Evolutionary conservation across 129 eudicot genomes (phyloP).

Genomic region (carrot (Daucus carota)): DH1_v3.0 NC_030386.2:32101001-32101500

Average conservation of each 20-base stretch:
- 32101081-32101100: not conserved
- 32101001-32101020: too few species aligned
- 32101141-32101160: not conserved
- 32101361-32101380: not conserved
- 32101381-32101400: not conserved
- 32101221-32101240: conserved; percentile 97
- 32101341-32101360: conserved; percentile 91
- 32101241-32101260: conserved; percentile 87
- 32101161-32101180: conserved; percentile 5
- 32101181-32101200: conserved; percentile 19
- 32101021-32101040: not conserved
- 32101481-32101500: too few species aligned
- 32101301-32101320: conserved; percentile 85
- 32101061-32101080: not conserved
- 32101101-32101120: too few species aligned
- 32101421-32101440: not conserved
- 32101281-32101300: conserved; percentile 99
- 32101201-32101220: conserved; percentile 34
- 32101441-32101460: not conserved
- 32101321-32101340: conserved; percentile 81
- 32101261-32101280: conserved; percentile 97
- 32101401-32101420: not conserved
- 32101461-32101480: too few species aligned
- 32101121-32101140: not conserved
- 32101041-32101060: not conserved